phyloP scores from a whole-genome alignment of 2,329 filamentous ascomycete species.

The Penicillium decumbens region DNA sequence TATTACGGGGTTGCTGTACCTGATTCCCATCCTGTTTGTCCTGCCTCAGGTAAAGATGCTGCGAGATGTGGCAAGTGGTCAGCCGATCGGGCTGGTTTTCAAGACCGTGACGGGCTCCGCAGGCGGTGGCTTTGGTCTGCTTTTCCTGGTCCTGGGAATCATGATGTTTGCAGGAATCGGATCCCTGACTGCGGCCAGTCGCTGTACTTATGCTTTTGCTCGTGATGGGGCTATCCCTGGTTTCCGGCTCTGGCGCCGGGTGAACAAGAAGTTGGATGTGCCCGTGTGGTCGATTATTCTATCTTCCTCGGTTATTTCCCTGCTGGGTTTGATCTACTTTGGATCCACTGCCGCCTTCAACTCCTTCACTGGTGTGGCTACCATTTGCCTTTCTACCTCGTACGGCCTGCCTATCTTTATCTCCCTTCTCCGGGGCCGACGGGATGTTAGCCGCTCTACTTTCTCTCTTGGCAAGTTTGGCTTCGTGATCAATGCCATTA shows the following conservation, averaged over 20 bases:
- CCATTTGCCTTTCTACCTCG: slow-evolving; percentile 69
- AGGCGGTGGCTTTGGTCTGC: slow-evolving; percentile 67
- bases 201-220: slow-evolving; percentile 72
- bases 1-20: slow-evolving; percentile 61
- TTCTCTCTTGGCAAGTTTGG: slow-evolving; percentile 68
- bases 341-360: slow-evolving; percentile 72
- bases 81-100: slow-evolving; percentile 72
- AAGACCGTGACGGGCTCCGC: slow-evolving; percentile 69
- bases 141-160: slow-evolving; percentile 73
- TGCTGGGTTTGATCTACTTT: slow-evolving; percentile 74
- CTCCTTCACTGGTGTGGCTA: slow-evolving; percentile 74
- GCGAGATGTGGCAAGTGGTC: slow-evolving; percentile 63
- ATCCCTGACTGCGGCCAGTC: slow-evolving; percentile 66
- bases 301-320: slow-evolving; percentile 63
- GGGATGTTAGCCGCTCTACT: slow-evolving; percentile 59
- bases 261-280: slow-evolving; percentile 62
- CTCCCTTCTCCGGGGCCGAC: slow-evolving; percentile 62
- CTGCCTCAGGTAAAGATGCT: slow-evolving; percentile 63
- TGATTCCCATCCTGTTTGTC: slow-evolving; percentile 72
- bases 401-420: slow-evolving; percentile 74
- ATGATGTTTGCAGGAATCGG: slow-evolving; percentile 72
- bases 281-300: slow-evolving; percentile 66
- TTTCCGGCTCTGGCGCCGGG: slow-evolving; percentile 60
- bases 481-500: slow-evolving; percentile 61
- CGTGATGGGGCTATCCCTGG: slow-evolving; percentile 70